phyloP scores from a whole-genome alignment of 805 yeast species.

The Tetrapisispora fleetii region DNA sequence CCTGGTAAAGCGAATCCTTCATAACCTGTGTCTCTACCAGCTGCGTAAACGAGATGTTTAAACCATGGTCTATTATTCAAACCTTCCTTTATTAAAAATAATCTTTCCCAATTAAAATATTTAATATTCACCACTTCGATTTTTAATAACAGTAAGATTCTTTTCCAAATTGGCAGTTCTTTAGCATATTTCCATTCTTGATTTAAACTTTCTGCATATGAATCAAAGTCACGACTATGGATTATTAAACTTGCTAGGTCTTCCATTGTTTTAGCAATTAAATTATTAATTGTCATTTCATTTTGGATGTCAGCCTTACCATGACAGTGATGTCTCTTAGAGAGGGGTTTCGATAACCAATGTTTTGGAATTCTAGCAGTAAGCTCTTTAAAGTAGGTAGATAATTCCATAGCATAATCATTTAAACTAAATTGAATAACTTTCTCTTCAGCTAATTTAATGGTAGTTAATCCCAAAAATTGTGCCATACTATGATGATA shows the following conservation, averaged over 20 bases:
- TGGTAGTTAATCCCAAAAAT: slow-evolving; percentile 39
- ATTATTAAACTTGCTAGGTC: not conserved
- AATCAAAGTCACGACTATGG: slow-evolving; percentile 17
- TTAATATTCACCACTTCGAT: slow-evolving; percentile 28
- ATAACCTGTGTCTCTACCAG: slow-evolving; percentile 49
- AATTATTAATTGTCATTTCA: not conserved
- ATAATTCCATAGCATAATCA: slow-evolving; percentile 34
- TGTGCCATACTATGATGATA: slow-evolving; percentile 49
- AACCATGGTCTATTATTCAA: slow-evolving; percentile 43
- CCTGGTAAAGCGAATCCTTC: slow-evolving; percentile 47
- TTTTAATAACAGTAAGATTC: slow-evolving; percentile 18
- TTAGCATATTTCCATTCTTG: slow-evolving; percentile 23
- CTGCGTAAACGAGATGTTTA: slow-evolving; percentile 42
- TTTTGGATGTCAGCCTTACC: not conserved
- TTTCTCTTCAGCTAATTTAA: slow-evolving; percentile 41
- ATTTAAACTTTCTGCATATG: slow-evolving; percentile 12
- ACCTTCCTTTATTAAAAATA: slow-evolving; percentile 37
- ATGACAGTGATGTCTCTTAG: slow-evolving; percentile 1
- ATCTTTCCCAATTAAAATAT: slow-evolving; percentile 36
- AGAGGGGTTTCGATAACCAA: slow-evolving; percentile 21
- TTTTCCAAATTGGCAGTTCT: slow-evolving; percentile 27
- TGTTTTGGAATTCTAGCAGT: slow-evolving; percentile 29
- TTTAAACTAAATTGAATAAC: slow-evolving; percentile 28
- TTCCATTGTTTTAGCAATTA: not conserved
- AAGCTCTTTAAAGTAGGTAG: slow-evolving; percentile 32